Evolutionary conservation across 768 basidiomycete genomes (phyloP), one percentile per base, ranked within the genome.

Genomic region (Leucosporidium scottii): DNA sequence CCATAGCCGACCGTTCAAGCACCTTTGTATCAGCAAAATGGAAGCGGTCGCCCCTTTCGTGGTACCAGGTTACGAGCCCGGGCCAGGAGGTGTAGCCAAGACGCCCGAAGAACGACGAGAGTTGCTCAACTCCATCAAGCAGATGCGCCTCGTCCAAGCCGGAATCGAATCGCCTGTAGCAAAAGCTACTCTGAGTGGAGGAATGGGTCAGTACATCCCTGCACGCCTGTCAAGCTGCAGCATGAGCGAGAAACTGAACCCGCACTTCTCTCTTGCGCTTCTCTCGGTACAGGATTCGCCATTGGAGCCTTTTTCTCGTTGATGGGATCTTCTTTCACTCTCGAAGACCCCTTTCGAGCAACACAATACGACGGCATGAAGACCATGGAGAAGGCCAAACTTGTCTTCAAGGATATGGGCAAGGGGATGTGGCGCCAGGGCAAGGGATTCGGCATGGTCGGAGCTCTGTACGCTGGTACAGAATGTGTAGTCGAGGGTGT

Each of bases 401-500:
- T 87, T 72, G 85, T 94, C 47, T 89, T 96, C 78, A 90, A 86
- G 76, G 93, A 97, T 67, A 97, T 96, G 90, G 93, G 93, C 1
- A 85, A 83, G 72, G 88, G 87, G 44, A 94, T 97, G 91, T 91
- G 85, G 85, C 82, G 27, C 28, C 28, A 28, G 8, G 62, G 60
- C 21, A 51, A 20, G 8, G 60, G 60, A 0, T 97, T 97, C 75
- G 93, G 86, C 0, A 93, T 92, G 81, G 91, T 98, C 56, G 94
- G 92, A 23, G 90, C 90, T 18, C 75, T 98, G 54, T 98, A 90
- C 77, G 88, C 92, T n/a, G 93, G 93, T 31, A 86, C 91, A 12
- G 94, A 98, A 80, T 98, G 94, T 74, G 87, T 91, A 64, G 88
- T 97, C 64, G 94, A 98, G 80, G 89, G 87, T 72, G 93, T 90